Percentiles rank a stretch among this genome's conserved stretches.
Evolutionary conservation across 1,284 basidiomycete species (phyloP).

Genomic region (Rhodofomes roseus): DNA sequence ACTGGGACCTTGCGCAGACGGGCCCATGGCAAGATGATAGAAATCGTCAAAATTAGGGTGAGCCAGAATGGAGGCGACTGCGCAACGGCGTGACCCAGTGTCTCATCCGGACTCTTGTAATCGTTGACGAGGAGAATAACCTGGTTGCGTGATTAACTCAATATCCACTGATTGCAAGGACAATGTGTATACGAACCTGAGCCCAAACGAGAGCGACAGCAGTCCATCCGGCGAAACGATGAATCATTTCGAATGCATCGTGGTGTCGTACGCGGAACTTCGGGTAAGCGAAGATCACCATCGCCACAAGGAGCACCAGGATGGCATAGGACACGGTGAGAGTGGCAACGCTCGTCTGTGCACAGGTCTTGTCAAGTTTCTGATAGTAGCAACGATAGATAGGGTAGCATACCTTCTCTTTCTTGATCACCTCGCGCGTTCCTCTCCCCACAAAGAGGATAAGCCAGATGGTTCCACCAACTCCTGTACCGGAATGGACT

Average conservation of each 20-base stretch:
- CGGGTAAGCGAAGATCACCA: constrained; percentile 47
- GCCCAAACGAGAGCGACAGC: constrained; percentile 49
- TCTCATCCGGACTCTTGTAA: constrained; percentile 35
- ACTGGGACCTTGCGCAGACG: constrained; percentile 51
- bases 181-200: constrained; percentile 34
- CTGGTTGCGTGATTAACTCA: constrained; percentile 20
- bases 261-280: constrained; percentile 41
- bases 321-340: constrained; percentile 48
- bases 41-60: constrained; percentile 44
- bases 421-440: constrained; percentile 42
- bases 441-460: constrained; percentile 45
- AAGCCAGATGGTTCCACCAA: constrained; percentile 51
- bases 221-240: constrained; percentile 54
- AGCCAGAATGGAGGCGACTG: constrained; percentile 51
- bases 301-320: constrained; percentile 41
- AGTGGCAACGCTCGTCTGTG: constrained; percentile 42
- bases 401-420: constrained; percentile 32
- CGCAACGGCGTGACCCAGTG: constrained; percentile 39
- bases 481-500: constrained; percentile 52
- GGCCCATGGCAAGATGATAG: constrained; percentile 51
- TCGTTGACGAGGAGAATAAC: constrained; percentile 52
- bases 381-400: neutral
- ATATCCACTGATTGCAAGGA: neutral
- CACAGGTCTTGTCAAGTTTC: neutral
- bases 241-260: constrained; percentile 48